A percentile compares a stretch with the other conserved stretches of the same genome.
Evolutionary conservation across 2,329 filamentous ascomycete genomes (phyloP).

Genomic region (Chaetomiaceae sp.): DNA sequence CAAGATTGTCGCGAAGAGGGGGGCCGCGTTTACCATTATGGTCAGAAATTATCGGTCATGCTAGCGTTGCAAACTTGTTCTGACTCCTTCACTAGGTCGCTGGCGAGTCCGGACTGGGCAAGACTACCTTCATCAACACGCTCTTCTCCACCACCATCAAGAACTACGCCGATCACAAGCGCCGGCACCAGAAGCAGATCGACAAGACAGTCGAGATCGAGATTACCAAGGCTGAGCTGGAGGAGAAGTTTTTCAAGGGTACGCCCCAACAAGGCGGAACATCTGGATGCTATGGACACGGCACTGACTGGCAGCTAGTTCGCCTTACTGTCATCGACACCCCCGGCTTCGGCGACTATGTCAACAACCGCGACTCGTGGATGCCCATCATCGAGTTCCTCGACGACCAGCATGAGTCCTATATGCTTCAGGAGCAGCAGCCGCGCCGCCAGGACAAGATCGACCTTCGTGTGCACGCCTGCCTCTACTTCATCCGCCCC

Average conservation of each 20-base stretch:
- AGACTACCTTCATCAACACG: constrained; percentile 99
- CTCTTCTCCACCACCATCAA: constrained; percentile 99
- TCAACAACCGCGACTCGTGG: constrained; percentile 99
- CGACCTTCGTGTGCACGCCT: constrained; percentile 96
- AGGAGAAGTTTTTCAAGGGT: constrained; percentile 99
- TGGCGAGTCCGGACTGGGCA: constrained; percentile 96
- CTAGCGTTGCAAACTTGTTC: constrained; percentile 27
- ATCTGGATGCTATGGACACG: not conserved
- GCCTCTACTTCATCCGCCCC: constrained; percentile 97
- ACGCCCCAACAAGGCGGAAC: constrained; percentile 26
- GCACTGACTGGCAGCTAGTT: constrained; percentile 52
- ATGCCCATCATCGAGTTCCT: constrained; percentile 99
- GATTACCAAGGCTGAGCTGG: constrained; percentile 98
- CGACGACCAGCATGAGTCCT: constrained; percentile 99
- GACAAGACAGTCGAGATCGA: constrained; percentile 99
- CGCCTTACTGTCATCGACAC: constrained; percentile 98
- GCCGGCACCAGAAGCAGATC: constrained; percentile 97
- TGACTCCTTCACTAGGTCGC: constrained; percentile 62
- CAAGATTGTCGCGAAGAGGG: constrained; percentile 75
- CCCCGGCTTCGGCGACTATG: constrained; percentile 98
- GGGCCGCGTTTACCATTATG: constrained; percentile 99
- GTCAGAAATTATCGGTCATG: constrained; percentile 48
- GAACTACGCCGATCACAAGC: constrained; percentile 99
- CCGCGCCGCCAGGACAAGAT: constrained; percentile 98
- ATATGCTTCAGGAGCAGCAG: constrained; percentile 99